Conservation (phyloP, 768 basidiomycete genomes). For the Collybia nuda region DNA sequence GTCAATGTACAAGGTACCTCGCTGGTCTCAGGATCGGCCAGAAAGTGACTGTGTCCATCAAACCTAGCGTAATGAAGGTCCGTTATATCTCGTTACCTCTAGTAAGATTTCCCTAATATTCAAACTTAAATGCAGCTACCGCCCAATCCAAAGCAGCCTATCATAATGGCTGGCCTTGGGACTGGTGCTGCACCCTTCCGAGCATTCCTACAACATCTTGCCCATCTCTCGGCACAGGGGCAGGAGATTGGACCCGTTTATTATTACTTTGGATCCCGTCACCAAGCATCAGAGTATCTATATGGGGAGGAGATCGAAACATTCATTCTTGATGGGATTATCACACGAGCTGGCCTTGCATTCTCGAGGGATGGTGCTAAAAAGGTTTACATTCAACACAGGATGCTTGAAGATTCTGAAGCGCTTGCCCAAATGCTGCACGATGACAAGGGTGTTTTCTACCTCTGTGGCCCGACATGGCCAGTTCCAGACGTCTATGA, state of each 20-base stretch:
- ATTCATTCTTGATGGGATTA: conserved; percentile 80
- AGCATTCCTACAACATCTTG: conserved; percentile 96
- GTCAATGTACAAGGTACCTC: conserved; percentile 97
- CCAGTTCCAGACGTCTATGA: conserved; percentile 99
- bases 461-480: conserved; percentile 98
- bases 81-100: conserved; percentile 13
- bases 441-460: conserved; percentile 80
- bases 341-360: conserved; percentile 89
- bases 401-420: conserved; percentile 90
- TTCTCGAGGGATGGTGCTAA: conserved; percentile 92
- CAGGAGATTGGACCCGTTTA: conserved; percentile 87
- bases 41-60: conserved; percentile 96
- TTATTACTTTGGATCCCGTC: conserved; percentile 98
- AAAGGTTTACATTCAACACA: conserved; percentile 99
- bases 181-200: conserved; percentile 99
- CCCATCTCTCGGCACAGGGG: conserved; percentile 74
- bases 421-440: conserved; percentile 74
- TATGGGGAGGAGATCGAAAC: conserved; percentile 97
- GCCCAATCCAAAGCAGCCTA: conserved; percentile 77
- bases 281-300: conserved; percentile 93
- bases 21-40: conserved; percentile 80
- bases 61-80: conserved; percentile 99
- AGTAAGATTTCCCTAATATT: conserved; percentile 2
- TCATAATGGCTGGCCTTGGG: conserved; percentile 98
- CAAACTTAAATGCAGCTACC: conserved; percentile 58